Base-by-base conservation (phyloP, 1,139 yeast species). In the Protomyces gravidus region DNA sequence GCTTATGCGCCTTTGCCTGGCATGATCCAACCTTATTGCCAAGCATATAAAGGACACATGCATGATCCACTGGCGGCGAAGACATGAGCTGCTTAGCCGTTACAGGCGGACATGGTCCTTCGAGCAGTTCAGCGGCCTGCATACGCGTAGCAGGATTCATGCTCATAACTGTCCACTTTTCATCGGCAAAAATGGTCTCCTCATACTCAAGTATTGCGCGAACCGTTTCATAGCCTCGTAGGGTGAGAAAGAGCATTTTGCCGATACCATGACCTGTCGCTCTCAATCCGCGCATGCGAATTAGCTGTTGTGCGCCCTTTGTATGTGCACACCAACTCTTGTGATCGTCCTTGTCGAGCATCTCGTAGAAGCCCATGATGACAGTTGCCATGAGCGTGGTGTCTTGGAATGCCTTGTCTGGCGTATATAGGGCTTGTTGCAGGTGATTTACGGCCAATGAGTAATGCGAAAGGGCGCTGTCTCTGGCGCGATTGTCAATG, bases 371-470 rank as follows among this genome's bases (percentile, higher is more conserved):
- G 15, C 58, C 58, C 15, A 46, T 45, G 17, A 53, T 53, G 51
- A 53, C 39, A 28, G 58, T 53, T 4, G 58, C 58, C 58, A 53
- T 53, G 46, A 53, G 46, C 13, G 58, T 53, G 21, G 50, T 36
- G 46, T 53, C 58, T 19, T 36, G 19, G 13, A 45, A 26, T 13
- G 58, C 58, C 17, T 23, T 39, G n/a, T 23, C 9, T 11, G 58
- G 49, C 5, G 32, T 49, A 27, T 32, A 46, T 17, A 53, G 47
- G 7, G 58, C 58, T 21, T 30, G 19, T 25, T 53, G 58, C 13
- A 53, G 46, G 36, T 53, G 51, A 7, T 23, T 23, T 17, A 53
- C 46, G 7, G 58, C 40, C n/a, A 26, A 28, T 26, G 47, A 45
- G 26, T 53, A 53, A 19, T 45, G 39, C 3, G 58, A 33, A 9